phyloP scores from a whole-genome alignment of 2,329 filamentous ascomycete species.

The Coleophoma eucalyptorum region DNA sequence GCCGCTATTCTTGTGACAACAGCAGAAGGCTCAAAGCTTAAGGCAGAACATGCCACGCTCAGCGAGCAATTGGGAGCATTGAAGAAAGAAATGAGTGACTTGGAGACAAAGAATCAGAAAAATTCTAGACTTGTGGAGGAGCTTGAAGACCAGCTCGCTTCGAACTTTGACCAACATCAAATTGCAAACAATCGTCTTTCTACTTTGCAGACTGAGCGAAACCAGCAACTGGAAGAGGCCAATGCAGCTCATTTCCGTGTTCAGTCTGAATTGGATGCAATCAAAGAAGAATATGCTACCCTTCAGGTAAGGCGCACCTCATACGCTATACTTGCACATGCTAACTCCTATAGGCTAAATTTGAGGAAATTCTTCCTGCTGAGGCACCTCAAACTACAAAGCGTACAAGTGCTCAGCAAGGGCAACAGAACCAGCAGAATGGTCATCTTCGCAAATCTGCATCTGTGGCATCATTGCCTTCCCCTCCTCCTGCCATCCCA shows the following conservation, averaged over 20 bases:
- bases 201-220: conserved; percentile 71
- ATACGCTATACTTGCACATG: neutral
- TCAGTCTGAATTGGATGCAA: conserved; percentile 64
- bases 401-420: conserved; percentile 49
- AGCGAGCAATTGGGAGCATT: conserved; percentile 56
- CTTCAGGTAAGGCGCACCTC: conserved; percentile 50
- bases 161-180: conserved; percentile 92
- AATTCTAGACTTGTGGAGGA: conserved; percentile 90
- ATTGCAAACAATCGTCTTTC: conserved; percentile 81
- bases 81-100: conserved; percentile 60
- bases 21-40: conserved; percentile 40
- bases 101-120: conserved; percentile 75
- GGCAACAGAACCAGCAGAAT: neutral
- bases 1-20: conserved; percentile 44
- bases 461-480: conserved; percentile 80
- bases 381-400: conserved; percentile 29
- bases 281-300: conserved; percentile 66
- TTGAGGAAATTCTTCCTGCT: conserved; percentile 48
- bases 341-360: conserved; percentile 47
- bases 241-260: conserved; percentile 59
- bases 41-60: conserved; percentile 42
- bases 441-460: conserved; percentile 68
- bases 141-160: conserved; percentile 92
- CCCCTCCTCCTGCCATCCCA: conserved; percentile 93
- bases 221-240: conserved; percentile 74